A percentile compares a stretch with the other conserved stretches of the same genome.
phyloP scores from a whole-genome alignment of 768 basidiomycete genomes.

The Daedalea quercina region DNA sequence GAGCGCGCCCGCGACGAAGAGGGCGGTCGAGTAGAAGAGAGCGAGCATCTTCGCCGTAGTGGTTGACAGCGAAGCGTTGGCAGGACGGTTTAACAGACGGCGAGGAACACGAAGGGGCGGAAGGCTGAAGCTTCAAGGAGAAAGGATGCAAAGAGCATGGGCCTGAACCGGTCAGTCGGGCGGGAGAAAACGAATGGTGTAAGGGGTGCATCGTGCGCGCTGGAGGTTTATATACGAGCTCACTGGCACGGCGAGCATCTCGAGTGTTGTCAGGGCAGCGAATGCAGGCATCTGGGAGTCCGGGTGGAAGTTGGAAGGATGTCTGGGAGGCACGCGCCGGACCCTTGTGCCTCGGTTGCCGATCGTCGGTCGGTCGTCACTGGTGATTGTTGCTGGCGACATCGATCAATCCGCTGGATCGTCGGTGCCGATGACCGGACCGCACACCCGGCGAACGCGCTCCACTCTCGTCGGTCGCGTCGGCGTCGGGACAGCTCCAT shows the following conservation, averaged over 20 bases:
- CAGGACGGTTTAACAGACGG: not conserved
- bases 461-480: too few species aligned
- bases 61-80: not conserved
- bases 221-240: not conserved
- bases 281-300: not conserved
- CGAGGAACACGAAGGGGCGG: not conserved
- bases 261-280: not conserved
- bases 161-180: constrained; percentile 18
- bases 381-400: too few species aligned
- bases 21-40: constrained; percentile 14
- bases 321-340: not conserved
- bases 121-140: not conserved
- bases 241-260: not conserved
- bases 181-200: constrained; percentile 1
- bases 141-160: constrained; percentile 6
- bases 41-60: constrained; percentile 11
- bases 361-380: too few species aligned
- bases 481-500: too few species aligned
- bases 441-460: too few species aligned
- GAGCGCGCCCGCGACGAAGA: constrained; percentile 13
- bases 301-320: not conserved
- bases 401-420: too few species aligned
- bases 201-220: not conserved
- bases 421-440: too few species aligned
- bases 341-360: too few species aligned